A percentile compares a stretch with the other conserved stretches of the same genome.
Evolutionary conservation across 208 protist genomes (phyloP).

Genomic region (Angomonas ambiguus): DNA sequence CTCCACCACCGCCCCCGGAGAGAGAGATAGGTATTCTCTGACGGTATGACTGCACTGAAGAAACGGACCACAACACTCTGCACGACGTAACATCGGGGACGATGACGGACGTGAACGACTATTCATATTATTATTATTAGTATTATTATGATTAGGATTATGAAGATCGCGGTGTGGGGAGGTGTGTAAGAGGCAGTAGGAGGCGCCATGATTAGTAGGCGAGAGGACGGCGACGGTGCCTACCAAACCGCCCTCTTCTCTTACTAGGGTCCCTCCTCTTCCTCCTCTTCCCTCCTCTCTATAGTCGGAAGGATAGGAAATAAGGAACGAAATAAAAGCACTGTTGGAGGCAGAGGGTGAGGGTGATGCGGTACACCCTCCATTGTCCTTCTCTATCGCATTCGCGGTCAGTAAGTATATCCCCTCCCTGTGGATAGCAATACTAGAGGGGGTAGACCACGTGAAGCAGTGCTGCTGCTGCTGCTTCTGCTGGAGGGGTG

Average conservation of each 20-base stretch:
- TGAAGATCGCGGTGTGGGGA: too few species aligned
- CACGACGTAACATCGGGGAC: not conserved
- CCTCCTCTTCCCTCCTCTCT: too few species aligned
- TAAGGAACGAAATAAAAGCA: not conserved
- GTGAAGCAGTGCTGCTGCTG: not conserved
- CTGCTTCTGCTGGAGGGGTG: not conserved
- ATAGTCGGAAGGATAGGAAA: too few species aligned
- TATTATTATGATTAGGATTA: too few species aligned
- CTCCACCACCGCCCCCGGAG: slow-evolving; percentile 25
- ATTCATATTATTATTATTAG: not conserved
- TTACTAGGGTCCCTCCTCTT: too few species aligned
- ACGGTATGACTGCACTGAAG: slow-evolving; percentile 43
- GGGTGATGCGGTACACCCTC: too few species aligned
- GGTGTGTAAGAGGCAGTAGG: not conserved
- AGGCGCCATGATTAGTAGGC: not conserved
- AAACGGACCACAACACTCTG: slow-evolving; percentile 31
- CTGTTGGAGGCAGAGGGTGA: too few species aligned
- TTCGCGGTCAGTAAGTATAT: not conserved
- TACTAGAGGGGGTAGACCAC: not conserved
- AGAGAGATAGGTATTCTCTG: slow-evolving; percentile 38
- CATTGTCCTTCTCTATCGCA: too few species aligned
- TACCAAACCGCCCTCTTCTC: too few species aligned
- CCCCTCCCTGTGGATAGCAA: not conserved
- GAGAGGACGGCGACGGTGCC: not conserved
- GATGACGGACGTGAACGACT: not conserved